These are phyloP conservation scores for Dentipellis sp. DNA, from an alignment of 768 basidiomycete genomes.

Conservation along the genomic window DNA sequence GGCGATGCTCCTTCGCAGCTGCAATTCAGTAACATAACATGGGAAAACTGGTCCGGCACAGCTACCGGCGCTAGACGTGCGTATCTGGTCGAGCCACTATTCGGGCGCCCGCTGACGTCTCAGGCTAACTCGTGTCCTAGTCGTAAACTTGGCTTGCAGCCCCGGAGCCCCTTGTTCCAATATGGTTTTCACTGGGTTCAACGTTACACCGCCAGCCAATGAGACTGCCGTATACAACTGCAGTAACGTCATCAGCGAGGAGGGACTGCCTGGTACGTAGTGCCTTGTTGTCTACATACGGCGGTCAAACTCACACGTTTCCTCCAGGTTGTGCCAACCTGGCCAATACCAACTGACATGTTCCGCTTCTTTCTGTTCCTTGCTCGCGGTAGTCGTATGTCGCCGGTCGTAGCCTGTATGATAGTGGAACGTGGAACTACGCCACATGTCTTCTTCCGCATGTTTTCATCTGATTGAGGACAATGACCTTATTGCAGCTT, in stretches of 20 bases:
- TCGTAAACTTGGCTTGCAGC: neutral
- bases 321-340: no score
- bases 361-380: no score
- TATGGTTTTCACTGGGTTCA: neutral
- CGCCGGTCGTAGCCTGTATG: no score
- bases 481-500: no score
- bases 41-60: constrained; percentile 39
- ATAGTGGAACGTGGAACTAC: no score
- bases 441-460: no score
- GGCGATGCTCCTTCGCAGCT: constrained; percentile 39
- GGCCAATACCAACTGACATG: no score
- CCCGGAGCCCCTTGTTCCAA: neutral
- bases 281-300: neutral
- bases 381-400: no score
- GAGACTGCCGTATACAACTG: constrained; percentile 29
- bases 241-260: constrained; percentile 28
- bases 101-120: neutral
- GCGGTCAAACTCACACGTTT: no score
- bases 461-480: no score
- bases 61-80: constrained; percentile 30
- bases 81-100: constrained; percentile 7
- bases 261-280: constrained; percentile 14
- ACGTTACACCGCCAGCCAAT: constrained; percentile 26
- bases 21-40: constrained; percentile 37
- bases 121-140: neutral